Base-by-base conservation (phyloP, 2,329 filamentous ascomycete species). In the Ascochyta rabiei region DNA sequence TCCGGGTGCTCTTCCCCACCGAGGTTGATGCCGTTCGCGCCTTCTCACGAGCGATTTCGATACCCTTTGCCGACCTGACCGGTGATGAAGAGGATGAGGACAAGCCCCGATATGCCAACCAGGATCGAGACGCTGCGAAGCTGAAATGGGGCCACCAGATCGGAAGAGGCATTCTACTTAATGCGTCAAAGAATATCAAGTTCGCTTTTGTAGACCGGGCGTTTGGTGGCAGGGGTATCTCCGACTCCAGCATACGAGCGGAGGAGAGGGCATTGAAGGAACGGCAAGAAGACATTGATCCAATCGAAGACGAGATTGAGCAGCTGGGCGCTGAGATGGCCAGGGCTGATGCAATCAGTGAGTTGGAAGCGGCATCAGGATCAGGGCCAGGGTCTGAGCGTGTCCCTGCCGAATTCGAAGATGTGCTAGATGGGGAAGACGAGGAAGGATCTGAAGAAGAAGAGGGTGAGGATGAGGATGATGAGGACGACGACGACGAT, bases 131-230 rank as follows among this genome's bases (percentile, higher is more conserved):
- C 21, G 69, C 74, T 4, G 79, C 79, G 2, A 72, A 77, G 46
- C 64, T 72, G 31, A 86, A 84, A 63, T 89, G 86, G 86, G 83
- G 79, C 4, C 75, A 83, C 49, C 82, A 82, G 48, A 82, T 88
- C 15, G 84, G 81, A 1, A 77, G 85, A 50, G 83, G 85, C 0
- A 62, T 89, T 2, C 67, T 89, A 41, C 80, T 86, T 76, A 82
- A 83, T 61, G 81, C 81, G 18, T 80, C 79, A 0, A 80, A 81
- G 57, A 80, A 78, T 2, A 76, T 88, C 40, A 82, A 82, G 37
- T 87, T 83, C 69, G 75, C 77, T 15, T 81, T 81, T 57, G 81
- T 86, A 18, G 85, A 86, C 64, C 79, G 80, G 28, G 84, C 84
- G 4, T 88, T 87, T 71, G 85, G 86, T 28, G 86, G 86, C 0